Conservation (phyloP, 2,329 filamentous ascomycete genomes). For the Calonectria ilicicola region DNA sequence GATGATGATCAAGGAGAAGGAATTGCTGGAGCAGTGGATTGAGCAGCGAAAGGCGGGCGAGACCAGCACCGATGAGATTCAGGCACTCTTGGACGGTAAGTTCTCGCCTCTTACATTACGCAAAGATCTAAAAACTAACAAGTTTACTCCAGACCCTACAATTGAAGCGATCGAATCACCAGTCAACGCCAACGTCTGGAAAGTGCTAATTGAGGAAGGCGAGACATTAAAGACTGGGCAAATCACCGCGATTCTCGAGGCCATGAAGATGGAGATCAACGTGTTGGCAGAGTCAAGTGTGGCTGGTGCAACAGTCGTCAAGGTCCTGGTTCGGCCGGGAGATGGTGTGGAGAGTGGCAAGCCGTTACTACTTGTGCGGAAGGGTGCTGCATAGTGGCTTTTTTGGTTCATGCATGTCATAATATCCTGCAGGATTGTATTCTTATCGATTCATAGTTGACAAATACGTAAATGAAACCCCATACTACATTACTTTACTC, state of each 20-base stretch:
- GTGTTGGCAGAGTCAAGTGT: constrained; percentile 16
- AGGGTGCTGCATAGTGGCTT: neutral
- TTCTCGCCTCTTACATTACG: neutral
- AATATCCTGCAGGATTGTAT: neutral
- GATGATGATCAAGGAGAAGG: constrained; percentile 38
- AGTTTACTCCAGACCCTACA: constrained; percentile 19
- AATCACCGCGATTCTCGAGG: constrained; percentile 61
- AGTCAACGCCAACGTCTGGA: constrained; percentile 64
- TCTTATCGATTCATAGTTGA: neutral
- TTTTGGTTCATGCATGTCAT: neutral
- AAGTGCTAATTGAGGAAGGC: constrained; percentile 58
- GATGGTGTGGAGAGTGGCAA: constrained; percentile 25
- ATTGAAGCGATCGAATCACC: constrained; percentile 24
- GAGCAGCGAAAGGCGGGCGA: constrained; percentile 28
- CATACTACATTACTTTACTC: neutral
- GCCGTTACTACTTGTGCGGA: constrained; percentile 16
- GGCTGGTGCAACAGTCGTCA: constrained; percentile 11
- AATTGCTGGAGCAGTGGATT: constrained; percentile 47
- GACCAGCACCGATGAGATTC: constrained; percentile 20
- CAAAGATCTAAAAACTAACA: constrained; percentile 1
- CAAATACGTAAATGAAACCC: neutral
- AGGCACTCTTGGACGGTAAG: constrained; percentile 22
- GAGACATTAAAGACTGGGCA: constrained; percentile 44
- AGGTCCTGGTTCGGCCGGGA: constrained; percentile 19
- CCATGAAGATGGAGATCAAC: constrained; percentile 69